These are phyloP conservation scores for Cyclospora cayetanensis DNA, from an alignment of 169 alveolate genomes.

Conservation along the genomic window DNA sequence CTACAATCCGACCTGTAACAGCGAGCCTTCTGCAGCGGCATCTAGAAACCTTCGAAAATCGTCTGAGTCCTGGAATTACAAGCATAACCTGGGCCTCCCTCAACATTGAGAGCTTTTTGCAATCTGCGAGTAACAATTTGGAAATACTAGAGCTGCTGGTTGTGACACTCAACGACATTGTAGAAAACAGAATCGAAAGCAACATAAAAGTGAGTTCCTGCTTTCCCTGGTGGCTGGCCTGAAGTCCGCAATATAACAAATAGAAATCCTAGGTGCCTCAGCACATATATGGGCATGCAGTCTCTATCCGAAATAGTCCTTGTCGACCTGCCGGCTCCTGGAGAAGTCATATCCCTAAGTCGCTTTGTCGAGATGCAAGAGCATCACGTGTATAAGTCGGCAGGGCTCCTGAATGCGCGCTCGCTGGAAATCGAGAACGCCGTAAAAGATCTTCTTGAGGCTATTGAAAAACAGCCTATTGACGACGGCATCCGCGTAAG, in stretches of 20 bases:
- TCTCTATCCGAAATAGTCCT: slow-evolving; percentile 85
- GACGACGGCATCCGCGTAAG: slow-evolving; percentile 85
- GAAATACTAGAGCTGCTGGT: slow-evolving; percentile 92
- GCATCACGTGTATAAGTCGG: slow-evolving; percentile 86
- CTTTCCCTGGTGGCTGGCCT: neutral
- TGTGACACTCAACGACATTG: slow-evolving; percentile 92
- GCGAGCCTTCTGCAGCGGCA: slow-evolving; percentile 90
- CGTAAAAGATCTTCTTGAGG: slow-evolving; percentile 89
- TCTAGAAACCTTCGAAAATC: slow-evolving; percentile 89
- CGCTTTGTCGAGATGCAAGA: slow-evolving; percentile 90
- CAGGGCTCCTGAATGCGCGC: slow-evolving; percentile 86
- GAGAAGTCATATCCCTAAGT: slow-evolving; percentile 88
- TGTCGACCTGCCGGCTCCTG: slow-evolving; percentile 89
- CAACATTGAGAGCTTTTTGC: slow-evolving; percentile 93
- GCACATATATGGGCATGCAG: neutral
- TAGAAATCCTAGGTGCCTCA: neutral
- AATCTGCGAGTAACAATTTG: slow-evolving; percentile 88
- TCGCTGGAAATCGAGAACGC: slow-evolving; percentile 93
- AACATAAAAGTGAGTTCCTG: slow-evolving; percentile 84
- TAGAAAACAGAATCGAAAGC: slow-evolving; percentile 94
- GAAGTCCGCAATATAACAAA: neutral
- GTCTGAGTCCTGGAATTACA: slow-evolving; percentile 91
- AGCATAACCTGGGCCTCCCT: slow-evolving; percentile 93
- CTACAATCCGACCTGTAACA: slow-evolving; percentile 90
- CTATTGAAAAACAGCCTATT: slow-evolving; percentile 88